Percentiles rank a stretch among this genome's conserved stretches.
phyloP scores from a whole-genome alignment of 495 filamentous ascomycete species.

The Neurospora sp. region DNA sequence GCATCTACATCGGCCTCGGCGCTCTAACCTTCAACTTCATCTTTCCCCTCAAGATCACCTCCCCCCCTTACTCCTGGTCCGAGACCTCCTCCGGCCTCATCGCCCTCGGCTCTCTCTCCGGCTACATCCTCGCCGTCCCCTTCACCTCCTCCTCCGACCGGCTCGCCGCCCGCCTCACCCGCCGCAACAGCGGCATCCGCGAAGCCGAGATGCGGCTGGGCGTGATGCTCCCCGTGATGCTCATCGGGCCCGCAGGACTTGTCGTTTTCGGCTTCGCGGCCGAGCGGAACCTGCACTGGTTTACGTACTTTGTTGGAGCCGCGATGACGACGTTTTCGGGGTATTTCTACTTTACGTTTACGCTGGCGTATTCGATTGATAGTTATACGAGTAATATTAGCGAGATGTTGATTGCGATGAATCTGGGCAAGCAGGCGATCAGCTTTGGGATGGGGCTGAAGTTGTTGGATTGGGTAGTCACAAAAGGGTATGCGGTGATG shows the following conservation, averaged over 20 bases:
- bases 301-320: slow-evolving; percentile 44
- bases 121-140: slow-evolving; percentile 44
- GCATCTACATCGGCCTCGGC: slow-evolving; percentile 48
- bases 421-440: slow-evolving; percentile 55
- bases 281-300: slow-evolving; percentile 43
- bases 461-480: slow-evolving; percentile 48
- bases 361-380: slow-evolving; percentile 51
- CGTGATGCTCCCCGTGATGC: slow-evolving; percentile 42
- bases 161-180: slow-evolving; percentile 45
- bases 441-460: slow-evolving; percentile 51
- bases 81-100: slow-evolving; percentile 46
- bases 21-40: slow-evolving; percentile 50
- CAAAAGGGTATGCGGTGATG: slow-evolving; percentile 45
- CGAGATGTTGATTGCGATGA: slow-evolving; percentile 61
- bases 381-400: slow-evolving; percentile 45
- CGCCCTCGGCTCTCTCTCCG: slow-evolving; percentile 39
- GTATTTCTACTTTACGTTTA: slow-evolving; percentile 51
- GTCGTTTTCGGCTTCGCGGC: slow-evolving; percentile 47
- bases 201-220: slow-evolving; percentile 54
- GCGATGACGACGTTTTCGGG: slow-evolving; percentile 41
- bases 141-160: slow-evolving; percentile 46
- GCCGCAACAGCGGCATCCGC: slow-evolving; percentile 43
- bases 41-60: slow-evolving; percentile 46
- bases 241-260: slow-evolving; percentile 44
- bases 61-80: slow-evolving; percentile 48